These are phyloP conservation scores for Xylaria telfairii DNA, from an alignment of 495 filamentous ascomycete species.

Conservation along the genomic window DNA sequence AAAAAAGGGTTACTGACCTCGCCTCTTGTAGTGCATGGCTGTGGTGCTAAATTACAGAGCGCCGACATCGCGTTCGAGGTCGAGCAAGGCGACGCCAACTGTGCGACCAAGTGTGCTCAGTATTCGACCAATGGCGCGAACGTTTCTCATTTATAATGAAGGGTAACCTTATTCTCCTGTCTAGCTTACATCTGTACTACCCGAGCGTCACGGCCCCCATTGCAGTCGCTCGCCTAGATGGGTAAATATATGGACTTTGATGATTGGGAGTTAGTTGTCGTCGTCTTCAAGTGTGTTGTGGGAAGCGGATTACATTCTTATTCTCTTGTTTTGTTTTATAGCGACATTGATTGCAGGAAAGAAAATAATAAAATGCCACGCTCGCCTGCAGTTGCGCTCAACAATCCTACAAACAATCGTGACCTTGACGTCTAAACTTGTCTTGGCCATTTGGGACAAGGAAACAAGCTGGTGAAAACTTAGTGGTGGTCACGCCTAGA, in stretches of 20 bases:
- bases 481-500: background rate
- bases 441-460: background rate
- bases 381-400: background rate
- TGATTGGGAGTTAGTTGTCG: background rate
- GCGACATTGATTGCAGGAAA: background rate
- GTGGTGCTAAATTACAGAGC: background rate
- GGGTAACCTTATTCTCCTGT: background rate
- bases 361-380: background rate
- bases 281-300: background rate
- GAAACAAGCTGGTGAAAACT: background rate
- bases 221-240: background rate
- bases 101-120: background rate
- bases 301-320: background rate
- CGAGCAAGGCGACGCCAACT: background rate
- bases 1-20: background rate
- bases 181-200: background rate
- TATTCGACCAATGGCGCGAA: background rate
- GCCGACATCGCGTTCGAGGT: constrained; percentile 4
- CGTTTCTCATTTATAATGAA: background rate
- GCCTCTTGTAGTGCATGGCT: background rate
- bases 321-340: background rate
- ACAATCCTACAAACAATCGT: background rate
- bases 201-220: background rate
- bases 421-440: background rate
- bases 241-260: background rate